Evolutionary conservation across 1,284 basidiomycete species (phyloP), one percentile per base, ranked within the genome.

Genomic region (Pseudomicrostroma phylloplanum): DNA sequence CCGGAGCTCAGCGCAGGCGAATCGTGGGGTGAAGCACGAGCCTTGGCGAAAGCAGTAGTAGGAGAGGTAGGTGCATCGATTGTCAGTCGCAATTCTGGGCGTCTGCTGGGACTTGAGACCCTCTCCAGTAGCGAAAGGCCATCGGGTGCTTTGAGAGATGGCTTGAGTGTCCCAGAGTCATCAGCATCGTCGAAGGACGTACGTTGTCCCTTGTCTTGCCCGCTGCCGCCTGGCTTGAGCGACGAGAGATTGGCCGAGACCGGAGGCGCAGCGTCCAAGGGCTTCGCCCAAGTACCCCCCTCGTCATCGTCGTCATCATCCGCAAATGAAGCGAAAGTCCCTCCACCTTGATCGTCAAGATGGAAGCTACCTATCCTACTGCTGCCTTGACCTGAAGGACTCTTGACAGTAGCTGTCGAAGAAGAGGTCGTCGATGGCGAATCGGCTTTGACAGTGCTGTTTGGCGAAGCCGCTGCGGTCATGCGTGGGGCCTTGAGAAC

Each of bases 251-350:
- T 63, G 48, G 0, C 56, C 58, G 56, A 60, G 0, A 17, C n/a
- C 1, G 30, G 56, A 26, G 56, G 40, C 17, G 41, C 66, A 15
- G 70, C 54, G 41, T 75, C 68, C 30, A 75, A 62, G n/a, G 73
- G 73, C 56, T 72, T 72, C n/a, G 73, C 71, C 73, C 73, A 75
- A 7, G 73, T 75, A 6, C 73, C 73, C 1, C 68, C 70, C 58
- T 72, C 72, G 36, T 71, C 67, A 41, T 75, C 73, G 49, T 66
- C 60, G n/a, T 67, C 66, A 39, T 67, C 65, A 41, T 68, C 73
- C 57, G 72, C 73, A 48, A 73, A 73, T 15, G 70, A 71, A 7
- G 66, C 65, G 43, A 69, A 64, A 1, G 71, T 70, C 6, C 68
- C 71, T 42, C 64, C 64, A 41, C 64, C 72, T n/a, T 67, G 68